Evolutionary conservation across 2,329 filamentous ascomycete species (phyloP).

Genomic region (Aspergillus pseudoterreus): DNA sequence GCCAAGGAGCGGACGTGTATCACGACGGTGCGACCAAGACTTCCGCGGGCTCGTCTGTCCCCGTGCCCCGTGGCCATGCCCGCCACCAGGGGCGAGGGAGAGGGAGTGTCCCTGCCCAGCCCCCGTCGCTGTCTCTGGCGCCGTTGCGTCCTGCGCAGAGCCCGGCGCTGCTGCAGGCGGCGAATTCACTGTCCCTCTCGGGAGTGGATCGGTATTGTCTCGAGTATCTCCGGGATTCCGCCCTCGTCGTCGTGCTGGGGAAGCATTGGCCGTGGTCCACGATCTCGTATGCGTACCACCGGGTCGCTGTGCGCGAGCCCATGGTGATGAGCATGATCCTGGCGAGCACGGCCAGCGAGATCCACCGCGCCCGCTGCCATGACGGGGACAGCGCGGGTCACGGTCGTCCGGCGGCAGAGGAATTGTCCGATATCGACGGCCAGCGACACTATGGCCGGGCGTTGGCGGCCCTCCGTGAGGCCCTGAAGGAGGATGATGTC

Average conservation of each 20-base stretch:
- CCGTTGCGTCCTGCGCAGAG: slow-evolving; percentile 9
- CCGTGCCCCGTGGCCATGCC: background rate
- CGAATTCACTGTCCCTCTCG: slow-evolving; percentile 20
- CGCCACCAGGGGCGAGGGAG: too few species aligned
- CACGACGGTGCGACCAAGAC: background rate
- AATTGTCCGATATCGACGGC: slow-evolving; percentile 17
- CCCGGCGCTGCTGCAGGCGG: slow-evolving; percentile 14
- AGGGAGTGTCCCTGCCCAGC: background rate
- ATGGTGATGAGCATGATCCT: slow-evolving; percentile 30
- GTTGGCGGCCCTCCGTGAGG: slow-evolving; percentile 20
- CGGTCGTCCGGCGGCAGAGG: slow-evolving; percentile 3
- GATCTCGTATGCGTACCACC: slow-evolving; percentile 24
- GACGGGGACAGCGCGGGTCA: slow-evolving; percentile 8
- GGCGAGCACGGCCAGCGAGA: slow-evolving; percentile 21
- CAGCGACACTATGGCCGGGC: slow-evolving; percentile 23
- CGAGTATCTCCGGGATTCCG: slow-evolving; percentile 21
- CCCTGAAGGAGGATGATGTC: slow-evolving; percentile 21
- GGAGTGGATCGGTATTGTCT: slow-evolving; percentile 21
- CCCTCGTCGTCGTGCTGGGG: slow-evolving; percentile 22
- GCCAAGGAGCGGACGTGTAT: background rate
- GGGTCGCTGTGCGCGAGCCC: slow-evolving; percentile 21
- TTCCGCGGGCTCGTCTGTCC: background rate
- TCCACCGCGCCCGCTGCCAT: slow-evolving; percentile 17
- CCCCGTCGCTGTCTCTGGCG: background rate
- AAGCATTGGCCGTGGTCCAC: slow-evolving; percentile 28